Percentiles rank a stretch among this genome's conserved stretches.
Evolutionary conservation across 1,284 basidiomycete genomes (phyloP).

Genomic region (Cronartium quercuum): DNA sequence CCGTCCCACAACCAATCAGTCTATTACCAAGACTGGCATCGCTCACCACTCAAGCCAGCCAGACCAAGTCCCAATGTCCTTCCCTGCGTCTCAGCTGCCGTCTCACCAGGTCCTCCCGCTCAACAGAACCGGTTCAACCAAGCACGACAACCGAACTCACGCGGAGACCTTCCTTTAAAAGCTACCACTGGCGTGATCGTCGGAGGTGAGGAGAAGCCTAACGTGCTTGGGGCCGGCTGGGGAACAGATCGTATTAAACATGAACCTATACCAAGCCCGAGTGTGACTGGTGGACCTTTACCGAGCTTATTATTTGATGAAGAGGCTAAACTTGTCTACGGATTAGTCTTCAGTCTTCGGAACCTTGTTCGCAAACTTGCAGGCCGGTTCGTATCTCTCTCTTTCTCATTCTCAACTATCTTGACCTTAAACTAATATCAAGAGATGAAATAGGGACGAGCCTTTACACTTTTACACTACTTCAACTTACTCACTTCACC

Average conservation of each 20-base stretch:
- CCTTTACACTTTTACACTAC: conserved; percentile 63
- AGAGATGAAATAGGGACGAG: background rate
- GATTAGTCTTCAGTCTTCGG: conserved; percentile 80
- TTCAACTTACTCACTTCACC: conserved; percentile 83
- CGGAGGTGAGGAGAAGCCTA: conserved; percentile 21
- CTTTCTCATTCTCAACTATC: background rate
- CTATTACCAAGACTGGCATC: conserved; percentile 39
- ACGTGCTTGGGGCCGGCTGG: background rate
- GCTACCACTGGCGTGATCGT: conserved; percentile 3
- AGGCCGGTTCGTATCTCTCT: conserved; percentile 22
- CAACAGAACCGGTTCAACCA: background rate
- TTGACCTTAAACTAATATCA: conserved; percentile 11
- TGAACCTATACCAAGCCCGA: background rate
- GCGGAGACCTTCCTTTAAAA: conserved; percentile 14
- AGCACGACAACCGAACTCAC: conserved; percentile 7
- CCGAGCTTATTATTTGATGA: conserved; percentile 79
- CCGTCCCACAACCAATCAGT: conserved; percentile 8
- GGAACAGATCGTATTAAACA: background rate
- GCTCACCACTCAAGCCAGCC: conserved; percentile 17
- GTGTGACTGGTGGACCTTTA: background rate
- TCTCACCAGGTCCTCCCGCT: background rate
- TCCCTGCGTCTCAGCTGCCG: conserved; percentile 24
- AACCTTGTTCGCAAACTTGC: conserved; percentile 88
- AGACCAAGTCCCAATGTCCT: conserved; percentile 25
- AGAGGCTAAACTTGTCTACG: conserved; percentile 95